phyloP scores from a whole-genome alignment of 2,329 filamentous ascomycete species.

The Colletotrichum tofieldiae region DNA sequence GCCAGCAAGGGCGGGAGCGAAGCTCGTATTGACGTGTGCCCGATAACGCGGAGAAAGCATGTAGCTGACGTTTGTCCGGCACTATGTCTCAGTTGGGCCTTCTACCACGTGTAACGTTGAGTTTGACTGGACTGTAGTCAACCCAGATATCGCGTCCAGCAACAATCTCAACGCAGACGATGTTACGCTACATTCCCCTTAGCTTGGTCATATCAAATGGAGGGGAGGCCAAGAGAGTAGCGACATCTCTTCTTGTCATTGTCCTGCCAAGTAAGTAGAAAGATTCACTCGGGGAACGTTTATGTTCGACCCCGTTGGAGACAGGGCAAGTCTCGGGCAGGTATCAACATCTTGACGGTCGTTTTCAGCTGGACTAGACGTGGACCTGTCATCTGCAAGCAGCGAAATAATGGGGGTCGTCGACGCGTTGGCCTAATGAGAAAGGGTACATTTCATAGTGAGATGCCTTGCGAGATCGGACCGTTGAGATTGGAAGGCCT shows the following conservation, averaged over 20 bases:
- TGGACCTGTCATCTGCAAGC: not conserved
- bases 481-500: not conserved
- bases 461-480: too few relatives aligned
- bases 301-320: not conserved
- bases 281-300: not conserved
- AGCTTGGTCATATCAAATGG: too few relatives aligned
- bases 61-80: not conserved
- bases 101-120: slow-evolving; percentile 1
- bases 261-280: not conserved
- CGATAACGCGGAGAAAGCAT: not conserved
- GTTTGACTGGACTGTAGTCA: not conserved
- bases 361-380: not conserved
- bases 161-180: not conserved
- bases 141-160: not conserved
- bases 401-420: not conserved
- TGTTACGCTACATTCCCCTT: not conserved
- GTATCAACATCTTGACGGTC: not conserved
- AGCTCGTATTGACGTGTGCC: slow-evolving; percentile 20
- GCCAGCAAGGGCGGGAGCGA: not conserved
- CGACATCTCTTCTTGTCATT: not conserved
- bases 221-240: not conserved
- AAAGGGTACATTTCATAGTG: not conserved
- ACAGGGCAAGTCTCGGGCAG: not conserved
- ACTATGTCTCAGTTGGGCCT: slow-evolving; percentile 20
- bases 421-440: not conserved